Percentiles rank a stretch among this genome's conserved stretches.
phyloP scores from a whole-genome alignment of 108 stramenopile species.

The Aurantiochytrium sp. region DNA sequence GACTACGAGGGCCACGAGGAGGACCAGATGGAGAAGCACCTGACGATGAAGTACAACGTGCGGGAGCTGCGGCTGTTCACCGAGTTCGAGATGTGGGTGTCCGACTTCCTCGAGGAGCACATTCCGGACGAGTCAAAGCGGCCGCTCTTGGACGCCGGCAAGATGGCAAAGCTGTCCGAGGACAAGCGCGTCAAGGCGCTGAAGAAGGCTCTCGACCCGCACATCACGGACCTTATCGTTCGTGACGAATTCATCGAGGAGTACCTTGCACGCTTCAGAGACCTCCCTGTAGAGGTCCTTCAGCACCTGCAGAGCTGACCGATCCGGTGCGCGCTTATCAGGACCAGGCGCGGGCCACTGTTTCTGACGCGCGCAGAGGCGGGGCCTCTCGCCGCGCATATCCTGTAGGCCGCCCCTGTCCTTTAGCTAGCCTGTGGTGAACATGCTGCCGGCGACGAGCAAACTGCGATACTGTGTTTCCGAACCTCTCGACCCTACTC shows the following conservation, averaged over 20 bases:
- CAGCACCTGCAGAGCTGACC: background rate
- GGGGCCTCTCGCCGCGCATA: too few species aligned
- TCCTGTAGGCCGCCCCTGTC: too few species aligned
- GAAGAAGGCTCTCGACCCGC: background rate
- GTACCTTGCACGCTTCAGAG: background rate
- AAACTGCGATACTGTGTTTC: too few species aligned
- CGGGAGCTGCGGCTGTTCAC: background rate
- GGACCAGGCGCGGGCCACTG: too few species aligned
- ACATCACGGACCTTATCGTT: background rate
- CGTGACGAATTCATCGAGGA: background rate
- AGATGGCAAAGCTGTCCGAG: background rate
- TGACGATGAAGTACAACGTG: slow-evolving; percentile 27
- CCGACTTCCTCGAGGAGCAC: background rate
- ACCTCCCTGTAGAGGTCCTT: background rate
- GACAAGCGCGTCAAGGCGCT: background rate
- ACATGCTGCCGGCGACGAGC: too few species aligned
- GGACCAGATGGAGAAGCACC: slow-evolving; percentile 6
- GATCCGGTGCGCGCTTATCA: too few species aligned
- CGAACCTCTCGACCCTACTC: too few species aligned
- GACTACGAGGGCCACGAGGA: slow-evolving; percentile 18
- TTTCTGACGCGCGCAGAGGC: too few species aligned
- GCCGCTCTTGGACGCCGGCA: background rate
- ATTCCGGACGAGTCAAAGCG: background rate
- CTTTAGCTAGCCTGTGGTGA: too few species aligned
- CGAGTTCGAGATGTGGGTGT: background rate